These are phyloP conservation scores for Colletotrichum aenigma DNA, from an alignment of 2,329 filamentous ascomycete genomes.

Conservation along the genomic window DNA sequence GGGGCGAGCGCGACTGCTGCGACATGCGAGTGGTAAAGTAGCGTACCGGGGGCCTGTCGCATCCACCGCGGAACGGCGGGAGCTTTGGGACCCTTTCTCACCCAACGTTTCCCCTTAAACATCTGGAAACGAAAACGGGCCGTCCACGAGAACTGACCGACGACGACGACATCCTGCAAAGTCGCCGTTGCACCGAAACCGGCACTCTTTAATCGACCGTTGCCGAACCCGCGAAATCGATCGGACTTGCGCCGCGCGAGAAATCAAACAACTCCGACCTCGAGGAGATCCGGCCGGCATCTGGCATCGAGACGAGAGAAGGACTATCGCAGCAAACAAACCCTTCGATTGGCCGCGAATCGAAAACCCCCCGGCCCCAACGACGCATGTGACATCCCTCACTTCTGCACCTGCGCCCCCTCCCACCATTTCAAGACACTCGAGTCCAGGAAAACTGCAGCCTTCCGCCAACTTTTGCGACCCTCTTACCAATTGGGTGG, in stretches of 20 bases:
- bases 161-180: neutral
- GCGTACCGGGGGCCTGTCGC: neutral
- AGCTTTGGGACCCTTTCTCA: neutral
- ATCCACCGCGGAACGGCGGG: constrained; percentile 18
- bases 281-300: neutral
- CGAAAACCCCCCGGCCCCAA: constrained; percentile 1
- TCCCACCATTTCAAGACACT: constrained; percentile 15
- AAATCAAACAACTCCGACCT: neutral
- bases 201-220: neutral
- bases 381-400: constrained; percentile 22
- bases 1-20: neutral
- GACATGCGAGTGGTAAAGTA: neutral
- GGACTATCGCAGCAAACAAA: neutral
- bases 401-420: constrained; percentile 12
- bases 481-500: constrained; percentile 7
- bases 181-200: neutral
- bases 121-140: neutral
- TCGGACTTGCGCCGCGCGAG: neutral
- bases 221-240: neutral
- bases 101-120: constrained; percentile 18
- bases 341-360: constrained; percentile 15
- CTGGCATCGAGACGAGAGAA: neutral
- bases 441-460: constrained; percentile 13
- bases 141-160: neutral
- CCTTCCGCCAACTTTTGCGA: constrained; percentile 20